Conservation (phyloP, 768 basidiomycete species). For the Hortiboletus campestris region DNA sequence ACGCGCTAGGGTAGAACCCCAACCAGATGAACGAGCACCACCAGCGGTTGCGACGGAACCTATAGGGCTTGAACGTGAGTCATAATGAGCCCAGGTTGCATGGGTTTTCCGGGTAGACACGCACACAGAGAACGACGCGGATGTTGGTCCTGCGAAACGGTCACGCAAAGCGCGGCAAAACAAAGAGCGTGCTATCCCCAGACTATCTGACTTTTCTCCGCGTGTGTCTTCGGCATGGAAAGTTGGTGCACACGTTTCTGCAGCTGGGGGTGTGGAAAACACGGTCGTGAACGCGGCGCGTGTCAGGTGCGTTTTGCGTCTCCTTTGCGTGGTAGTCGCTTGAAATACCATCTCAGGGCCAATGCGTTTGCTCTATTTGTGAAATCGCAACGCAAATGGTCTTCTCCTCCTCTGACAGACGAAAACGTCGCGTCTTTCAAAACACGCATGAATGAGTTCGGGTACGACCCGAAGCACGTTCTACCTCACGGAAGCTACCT, state of each 20-base stretch:
- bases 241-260: conserved; percentile 82
- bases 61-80: conserved; percentile 9
- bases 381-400: conserved; percentile 85
- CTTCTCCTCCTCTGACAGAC: conserved; percentile 53
- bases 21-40: background rate
- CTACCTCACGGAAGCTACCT: conserved; percentile 86
- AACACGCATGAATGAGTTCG: conserved; percentile 54
- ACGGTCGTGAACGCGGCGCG: conserved; percentile 65
- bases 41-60: no score
- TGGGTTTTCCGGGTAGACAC: background rate
- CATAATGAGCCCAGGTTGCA: background rate
- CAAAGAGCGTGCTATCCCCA: conserved; percentile 7
- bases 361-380: conserved; percentile 82
- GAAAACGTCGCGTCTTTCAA: conserved; percentile 59
- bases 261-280: conserved; percentile 78
- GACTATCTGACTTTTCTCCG: conserved; percentile 29
- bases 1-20: conserved; percentile 8
- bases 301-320: conserved; percentile 50
- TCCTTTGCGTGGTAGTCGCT: background rate
- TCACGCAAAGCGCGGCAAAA: conserved; percentile 12
- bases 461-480: conserved; percentile 60
- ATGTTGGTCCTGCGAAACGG: background rate
- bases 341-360: conserved; percentile 46
- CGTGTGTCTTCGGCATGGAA: conserved; percentile 51
- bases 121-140: background rate